Evolutionary conservation across 805 yeast genomes (phyloP).

Genomic region (Suhomyces canberraensis): DNA sequence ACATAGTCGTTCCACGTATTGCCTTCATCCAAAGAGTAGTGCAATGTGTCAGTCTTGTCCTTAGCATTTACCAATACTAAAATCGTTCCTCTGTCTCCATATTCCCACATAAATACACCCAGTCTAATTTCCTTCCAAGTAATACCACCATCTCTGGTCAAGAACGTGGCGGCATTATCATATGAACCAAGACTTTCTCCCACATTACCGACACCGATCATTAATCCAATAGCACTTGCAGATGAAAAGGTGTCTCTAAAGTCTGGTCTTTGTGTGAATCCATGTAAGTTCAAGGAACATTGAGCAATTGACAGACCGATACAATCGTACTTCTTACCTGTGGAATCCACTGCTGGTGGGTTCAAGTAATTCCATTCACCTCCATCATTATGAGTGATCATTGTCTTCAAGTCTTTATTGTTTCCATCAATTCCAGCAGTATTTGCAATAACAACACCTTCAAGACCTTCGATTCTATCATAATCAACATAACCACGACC

Average conservation of each 20-base stretch:
- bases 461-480: constrained; percentile 77
- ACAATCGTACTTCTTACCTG: constrained; percentile 58
- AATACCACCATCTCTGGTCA: constrained; percentile 87
- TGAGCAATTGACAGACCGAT: constrained; percentile 44
- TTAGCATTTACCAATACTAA: constrained; percentile 64
- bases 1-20: constrained; percentile 64
- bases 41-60: constrained; percentile 54
- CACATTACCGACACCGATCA: constrained; percentile 92
- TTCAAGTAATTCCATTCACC: constrained; percentile 72
- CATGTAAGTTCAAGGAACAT: constrained; percentile 84
- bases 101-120: constrained; percentile 89
- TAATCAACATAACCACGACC: constrained; percentile 77
- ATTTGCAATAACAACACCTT: constrained; percentile 80
- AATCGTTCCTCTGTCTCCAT: constrained; percentile 90
- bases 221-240: constrained; percentile 81
- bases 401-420: constrained; percentile 60
- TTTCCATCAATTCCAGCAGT: constrained; percentile 53
- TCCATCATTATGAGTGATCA: constrained; percentile 87
- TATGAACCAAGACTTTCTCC: constrained; percentile 55
- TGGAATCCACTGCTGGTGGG: constrained; percentile 67
- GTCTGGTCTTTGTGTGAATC: constrained; percentile 84
- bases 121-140: constrained; percentile 79
- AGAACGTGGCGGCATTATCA: constrained; percentile 62
- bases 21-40: constrained; percentile 79
- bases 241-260: constrained; percentile 84